These are phyloP conservation scores for Nakaseomyces delphensis DNA, from an alignment of 1,139 yeast species.

Conservation along the genomic window DNA sequence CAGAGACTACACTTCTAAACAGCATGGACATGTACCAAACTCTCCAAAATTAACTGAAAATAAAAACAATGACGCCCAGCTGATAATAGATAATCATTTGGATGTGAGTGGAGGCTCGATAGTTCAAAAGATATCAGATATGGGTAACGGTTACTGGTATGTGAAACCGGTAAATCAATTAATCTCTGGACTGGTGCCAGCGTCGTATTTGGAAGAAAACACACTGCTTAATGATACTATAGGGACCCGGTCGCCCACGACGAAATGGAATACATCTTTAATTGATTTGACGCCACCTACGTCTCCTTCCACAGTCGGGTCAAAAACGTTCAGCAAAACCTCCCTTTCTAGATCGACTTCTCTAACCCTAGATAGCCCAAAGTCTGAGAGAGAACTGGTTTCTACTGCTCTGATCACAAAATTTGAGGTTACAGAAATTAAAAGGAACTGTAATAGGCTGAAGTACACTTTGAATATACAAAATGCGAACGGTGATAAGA, in stretches of 20 bases:
- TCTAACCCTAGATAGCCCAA: constrained; percentile 1
- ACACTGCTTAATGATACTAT: constrained; percentile 10
- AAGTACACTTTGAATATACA: constrained; percentile 11
- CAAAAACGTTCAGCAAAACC: constrained; percentile 11
- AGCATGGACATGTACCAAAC: not conserved
- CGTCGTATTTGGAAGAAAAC: constrained; percentile 16
- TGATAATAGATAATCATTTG: constrained; percentile 8
- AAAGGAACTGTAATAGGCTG: constrained; percentile 10
- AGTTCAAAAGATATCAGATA: constrained; percentile 18
- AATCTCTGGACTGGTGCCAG: constrained; percentile 22
- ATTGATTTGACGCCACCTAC: constrained; percentile 17
- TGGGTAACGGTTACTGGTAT: constrained; percentile 12
- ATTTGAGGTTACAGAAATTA: constrained; percentile 9
- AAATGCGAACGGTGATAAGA: constrained; percentile 8
- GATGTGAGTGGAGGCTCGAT: constrained; percentile 16
- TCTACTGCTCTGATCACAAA: not conserved
- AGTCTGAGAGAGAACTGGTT: constrained; percentile 2
- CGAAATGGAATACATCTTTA: constrained; percentile 5
- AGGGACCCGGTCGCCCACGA: constrained; percentile 4
- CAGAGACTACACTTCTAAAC: constrained; percentile 7
- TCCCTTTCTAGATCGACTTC: constrained; percentile 3
- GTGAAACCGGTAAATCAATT: constrained; percentile 19
- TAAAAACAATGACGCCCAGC: not conserved
- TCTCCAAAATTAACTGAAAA: not conserved
- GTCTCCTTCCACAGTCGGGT: constrained; percentile 17